Percentiles rank a stretch among this genome's conserved stretches.
These are phyloP conservation scores for Epichloe sibirici DNA, from an alignment of 2,329 filamentous ascomycete species.

Conservation along the genomic window DNA sequence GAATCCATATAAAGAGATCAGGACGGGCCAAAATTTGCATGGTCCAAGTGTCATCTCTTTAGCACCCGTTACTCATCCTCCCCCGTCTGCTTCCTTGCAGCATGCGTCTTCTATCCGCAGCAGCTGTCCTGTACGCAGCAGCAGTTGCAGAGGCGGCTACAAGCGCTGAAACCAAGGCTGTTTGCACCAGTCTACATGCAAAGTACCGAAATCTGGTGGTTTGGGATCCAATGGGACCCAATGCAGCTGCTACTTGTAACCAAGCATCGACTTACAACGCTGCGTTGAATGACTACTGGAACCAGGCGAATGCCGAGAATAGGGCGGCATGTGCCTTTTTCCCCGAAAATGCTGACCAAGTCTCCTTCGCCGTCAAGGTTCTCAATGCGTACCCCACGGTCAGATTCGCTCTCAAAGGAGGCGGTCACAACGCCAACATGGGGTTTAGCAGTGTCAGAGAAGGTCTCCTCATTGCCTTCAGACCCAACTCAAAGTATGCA, in stretches of 20 bases:
- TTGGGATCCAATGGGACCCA: constrained; percentile 7
- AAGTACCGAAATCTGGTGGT: constrained; percentile 7
- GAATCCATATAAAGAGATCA: not conserved
- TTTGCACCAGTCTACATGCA: constrained; percentile 7
- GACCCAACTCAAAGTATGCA: constrained; percentile 4
- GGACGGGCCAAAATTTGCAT: not conserved
- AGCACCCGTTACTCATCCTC: too few relatives aligned
- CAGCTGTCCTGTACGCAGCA: not conserved
- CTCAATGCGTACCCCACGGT: constrained; percentile 31
- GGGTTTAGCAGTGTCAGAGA: constrained; percentile 37
- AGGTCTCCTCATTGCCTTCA: constrained; percentile 29
- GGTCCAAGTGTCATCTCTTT: too few relatives aligned
- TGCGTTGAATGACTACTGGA: constrained; percentile 10
- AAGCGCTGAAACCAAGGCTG: constrained; percentile 6
- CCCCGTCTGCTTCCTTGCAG: not conserved
- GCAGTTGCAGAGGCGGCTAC: not conserved
- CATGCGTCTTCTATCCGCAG: not conserved
- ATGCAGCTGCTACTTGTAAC: not conserved
- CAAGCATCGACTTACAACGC: constrained; percentile 4
- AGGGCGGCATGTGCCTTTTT: constrained; percentile 29
- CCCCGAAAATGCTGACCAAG: constrained; percentile 37
- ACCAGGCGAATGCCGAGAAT: constrained; percentile 7
- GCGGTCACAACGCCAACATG: constrained; percentile 44
- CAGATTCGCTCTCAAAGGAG: constrained; percentile 42
- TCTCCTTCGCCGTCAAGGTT: constrained; percentile 38